Evolutionary conservation across 768 basidiomycete genomes (phyloP).

Genomic region (Auricularia cornea): DNA sequence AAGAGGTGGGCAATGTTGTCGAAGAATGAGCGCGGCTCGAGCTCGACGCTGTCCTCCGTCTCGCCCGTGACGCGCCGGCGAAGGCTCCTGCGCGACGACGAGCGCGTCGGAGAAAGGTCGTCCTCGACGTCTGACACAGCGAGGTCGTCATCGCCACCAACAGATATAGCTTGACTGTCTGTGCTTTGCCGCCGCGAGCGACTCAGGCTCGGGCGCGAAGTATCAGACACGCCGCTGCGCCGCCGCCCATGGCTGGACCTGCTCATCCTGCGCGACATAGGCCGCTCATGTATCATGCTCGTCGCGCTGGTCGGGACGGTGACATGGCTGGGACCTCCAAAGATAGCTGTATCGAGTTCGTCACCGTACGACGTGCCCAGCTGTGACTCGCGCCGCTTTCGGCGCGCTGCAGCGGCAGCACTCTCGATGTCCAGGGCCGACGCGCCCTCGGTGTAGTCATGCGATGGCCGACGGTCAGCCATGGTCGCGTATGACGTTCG

Average conservation of each 20-base stretch:
- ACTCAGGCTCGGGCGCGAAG: neutral
- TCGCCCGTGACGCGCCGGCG: conserved; percentile 19
- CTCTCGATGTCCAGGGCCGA: conserved; percentile 62
- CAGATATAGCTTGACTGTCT: neutral
- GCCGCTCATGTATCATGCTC: conserved; percentile 52
- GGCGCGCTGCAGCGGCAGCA: conserved; percentile 42
- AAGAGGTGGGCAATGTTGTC: conserved; percentile 65
- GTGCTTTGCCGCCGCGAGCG: neutral
- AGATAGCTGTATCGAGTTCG: conserved; percentile 52
- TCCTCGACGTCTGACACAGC: conserved; percentile 17
- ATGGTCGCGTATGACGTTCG: neutral
- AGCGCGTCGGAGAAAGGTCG: conserved; percentile 17
- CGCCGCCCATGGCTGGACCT: conserved; percentile 5
- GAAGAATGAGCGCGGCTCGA: conserved; percentile 33
- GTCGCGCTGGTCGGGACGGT: conserved; percentile 75
- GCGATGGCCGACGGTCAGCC: neutral
- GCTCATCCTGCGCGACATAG: conserved; percentile 2
- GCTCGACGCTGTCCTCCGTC: conserved; percentile 14
- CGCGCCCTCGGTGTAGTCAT: conserved; percentile 84
- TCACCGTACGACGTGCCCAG: conserved; percentile 50
- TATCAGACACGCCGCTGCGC: neutral
- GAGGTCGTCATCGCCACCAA: conserved; percentile 10
- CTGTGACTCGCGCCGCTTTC: conserved; percentile 58
- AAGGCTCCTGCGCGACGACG: conserved; percentile 26
- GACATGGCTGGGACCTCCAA: conserved; percentile 60